Evolutionary conservation across 768 basidiomycete genomes (phyloP), one percentile per base, ranked within the genome.

Genomic region (Pleurotus pulmonarius): DNA sequence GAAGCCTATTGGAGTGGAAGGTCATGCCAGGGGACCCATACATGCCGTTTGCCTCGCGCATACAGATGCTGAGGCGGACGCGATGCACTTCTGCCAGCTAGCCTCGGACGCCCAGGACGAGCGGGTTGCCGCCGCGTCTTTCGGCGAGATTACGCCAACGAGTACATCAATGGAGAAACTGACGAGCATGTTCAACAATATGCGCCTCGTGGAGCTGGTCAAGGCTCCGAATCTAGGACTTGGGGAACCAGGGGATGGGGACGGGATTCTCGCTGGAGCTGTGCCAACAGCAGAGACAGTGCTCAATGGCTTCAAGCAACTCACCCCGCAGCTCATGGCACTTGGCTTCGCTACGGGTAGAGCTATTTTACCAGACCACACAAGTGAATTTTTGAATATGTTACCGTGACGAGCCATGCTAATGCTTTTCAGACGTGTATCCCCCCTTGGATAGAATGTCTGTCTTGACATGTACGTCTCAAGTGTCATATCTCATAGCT

Each of bases 391-490:
- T 7, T 9, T 20, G 40, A 5, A 29, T 57, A 25, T 53, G n/a
- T 22, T 22, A 15, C 29, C 12, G 16, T 13, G 7, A 15, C 24
- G 38, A 18, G 45, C 43, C 25, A 37, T 11, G 41, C 44, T n/a
- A 48, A 34, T 59, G 43, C 20, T 45, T 49, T 13, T 43, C 51
- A 83, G 82, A 83, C 1, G 68, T 90, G 46, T 78, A 84, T 61
- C 90, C 88, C 3, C 92, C 91, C 0, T 80, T 75, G 0, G 91
- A 93, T 65, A 77, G 91, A 47, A 81, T 93, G 67, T 90, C 88
- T 9, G 79, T 88, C 20, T 70, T 93, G 24, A 91, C 90, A 12
- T 93, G 90, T 92, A 67, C 66, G 87, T 70, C 8, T 4, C 41
- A 22, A 44, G 20, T n/a, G 3, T n/a, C 6, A n/a, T 53, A 1